Evolutionary conservation across 805 yeast species (phyloP).

Genomic region (Scheffersomyces lignosus): DNA sequence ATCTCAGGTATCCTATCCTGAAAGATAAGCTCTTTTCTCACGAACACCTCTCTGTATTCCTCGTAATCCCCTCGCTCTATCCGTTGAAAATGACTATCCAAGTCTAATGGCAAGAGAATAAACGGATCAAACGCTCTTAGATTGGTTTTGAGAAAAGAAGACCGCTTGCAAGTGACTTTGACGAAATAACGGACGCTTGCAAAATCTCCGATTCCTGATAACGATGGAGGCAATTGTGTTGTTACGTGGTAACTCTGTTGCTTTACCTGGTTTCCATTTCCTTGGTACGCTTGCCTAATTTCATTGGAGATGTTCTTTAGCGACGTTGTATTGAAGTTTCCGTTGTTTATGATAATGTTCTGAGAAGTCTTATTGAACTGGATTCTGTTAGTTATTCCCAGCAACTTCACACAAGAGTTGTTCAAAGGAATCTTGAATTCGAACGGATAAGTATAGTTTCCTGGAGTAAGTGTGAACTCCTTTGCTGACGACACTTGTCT

Average conservation of each 20-base stretch:
- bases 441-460: conserved; percentile 51
- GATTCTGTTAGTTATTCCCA: conserved; percentile 34
- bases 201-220: conserved; percentile 29
- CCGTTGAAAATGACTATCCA: conserved; percentile 20
- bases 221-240: conserved; percentile 34
- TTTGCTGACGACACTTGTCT: conserved; percentile 42
- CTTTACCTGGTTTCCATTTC: neutral
- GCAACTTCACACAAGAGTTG: conserved; percentile 38
- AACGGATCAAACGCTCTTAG: conserved; percentile 51
- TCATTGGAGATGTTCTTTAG: conserved; percentile 8
- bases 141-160: conserved; percentile 49
- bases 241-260: conserved; percentile 23
- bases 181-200: conserved; percentile 53
- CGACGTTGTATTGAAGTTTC: conserved; percentile 22
- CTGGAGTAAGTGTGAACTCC: conserved; percentile 50
- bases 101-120: conserved; percentile 51
- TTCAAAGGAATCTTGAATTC: conserved; percentile 44
- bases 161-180: conserved; percentile 58
- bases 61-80: conserved; percentile 20
- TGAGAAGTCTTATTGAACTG: conserved; percentile 28
- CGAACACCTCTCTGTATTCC: conserved; percentile 43
- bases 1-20: conserved; percentile 43
- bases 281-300: neutral
- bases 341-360: conserved; percentile 33
- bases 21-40: conserved; percentile 42